Evolutionary conservation across 805 yeast species (phyloP), one percentile per base, ranked within the genome.

Genomic region (Jamesozyma piceae): DNA sequence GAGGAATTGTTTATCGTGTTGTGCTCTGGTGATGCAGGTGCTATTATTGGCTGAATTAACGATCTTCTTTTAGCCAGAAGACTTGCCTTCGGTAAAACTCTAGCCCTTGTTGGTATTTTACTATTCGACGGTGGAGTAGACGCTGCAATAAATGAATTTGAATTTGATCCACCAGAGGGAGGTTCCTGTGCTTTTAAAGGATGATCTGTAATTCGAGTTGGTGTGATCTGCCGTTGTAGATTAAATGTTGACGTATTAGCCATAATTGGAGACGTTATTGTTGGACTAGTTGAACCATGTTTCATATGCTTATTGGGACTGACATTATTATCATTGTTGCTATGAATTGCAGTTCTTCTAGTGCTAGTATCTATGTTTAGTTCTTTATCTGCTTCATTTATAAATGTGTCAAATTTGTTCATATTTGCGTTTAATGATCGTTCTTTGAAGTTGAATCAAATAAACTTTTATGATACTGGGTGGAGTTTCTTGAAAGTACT

Each of bases 321-420:
- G 20, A 13, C 15, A 5, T 28, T 14, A 2, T 14, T 20, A 20
- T 18, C 8, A 15, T 3, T 26, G 6, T 37, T 14, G 9, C 18
- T 20, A 18, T 19, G 15, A 15, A 3, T 24, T 20, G 43, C 33
- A 4, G 43, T 54, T 22, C 46, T 51, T 37, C 58, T 44, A 1
- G 65, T 54, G 20, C 68, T 61, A 2, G 70, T 67, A 43, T 67
- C 71, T 14, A 63, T 54, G 33, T 63, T 46, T 30, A 65, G 41
- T 21, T 51, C 53, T 42, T 50, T 47, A 39, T 67, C 71, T 14
- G 62, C 56, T 34, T 59, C 57, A 41, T 60, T 58, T 18, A 67
- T 64, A 46, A 67, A 67, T 45, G 53, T 53, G 44, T 67, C 70
- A 41, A 66, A 64, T 43, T 59, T 58, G 42, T 55, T 54, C 57